A percentile compares a stretch with the other conserved stretches of the same genome.
phyloP scores from a whole-genome alignment of 2,329 filamentous ascomycete species.

The Helicocarpus griseus region DNA sequence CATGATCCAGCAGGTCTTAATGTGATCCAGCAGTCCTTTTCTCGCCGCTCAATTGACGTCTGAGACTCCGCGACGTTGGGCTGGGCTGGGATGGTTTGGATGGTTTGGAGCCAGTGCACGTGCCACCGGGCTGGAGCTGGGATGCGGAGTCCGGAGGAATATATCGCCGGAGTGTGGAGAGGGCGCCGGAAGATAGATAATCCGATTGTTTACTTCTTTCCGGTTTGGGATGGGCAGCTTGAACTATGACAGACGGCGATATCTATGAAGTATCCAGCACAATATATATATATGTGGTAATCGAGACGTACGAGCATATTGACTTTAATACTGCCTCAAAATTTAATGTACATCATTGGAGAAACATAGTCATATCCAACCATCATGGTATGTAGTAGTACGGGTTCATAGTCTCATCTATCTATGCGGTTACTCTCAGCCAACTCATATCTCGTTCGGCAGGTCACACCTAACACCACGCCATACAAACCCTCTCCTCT shows the following conservation, averaged over 20 bases:
- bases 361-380: not conserved
- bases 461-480: slow-evolving; percentile 44
- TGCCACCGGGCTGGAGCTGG: not conserved
- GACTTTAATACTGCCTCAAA: not conserved
- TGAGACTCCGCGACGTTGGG: not conserved
- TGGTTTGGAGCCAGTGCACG: slow-evolving; percentile 4
- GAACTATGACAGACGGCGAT: not conserved
- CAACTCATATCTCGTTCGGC: no score
- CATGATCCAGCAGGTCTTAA: not conserved
- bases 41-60: not conserved
- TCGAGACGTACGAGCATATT: not conserved
- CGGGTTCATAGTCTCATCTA: no score
- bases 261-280: not conserved
- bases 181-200: slow-evolving; percentile 4
- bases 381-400: slow-evolving; percentile 1
- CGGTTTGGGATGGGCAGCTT: slow-evolving; percentile 3
- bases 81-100: not conserved
- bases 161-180: not conserved
- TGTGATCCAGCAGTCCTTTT: not conserved
- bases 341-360: not conserved
- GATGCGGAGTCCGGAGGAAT: slow-evolving; percentile 3
- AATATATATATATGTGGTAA: not conserved
- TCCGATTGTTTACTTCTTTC: slow-evolving; percentile 12
- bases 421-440: no score
- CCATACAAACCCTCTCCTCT: slow-evolving; percentile 63